phyloP scores from a whole-genome alignment of 257 asterid genomes.

The Solanum commersonii region DNA sequence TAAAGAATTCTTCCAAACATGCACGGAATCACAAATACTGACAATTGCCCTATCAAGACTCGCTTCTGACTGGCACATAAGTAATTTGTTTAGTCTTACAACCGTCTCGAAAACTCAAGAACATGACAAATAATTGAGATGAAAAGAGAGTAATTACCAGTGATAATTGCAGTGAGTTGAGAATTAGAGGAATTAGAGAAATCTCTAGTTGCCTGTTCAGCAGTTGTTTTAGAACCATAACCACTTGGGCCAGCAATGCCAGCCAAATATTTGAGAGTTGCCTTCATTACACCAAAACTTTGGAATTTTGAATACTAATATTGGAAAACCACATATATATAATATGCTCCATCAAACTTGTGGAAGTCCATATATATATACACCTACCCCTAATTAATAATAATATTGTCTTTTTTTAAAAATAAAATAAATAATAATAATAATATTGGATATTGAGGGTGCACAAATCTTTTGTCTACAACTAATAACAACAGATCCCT shows the following conservation, averaged over 20 bases:
- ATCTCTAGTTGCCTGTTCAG: constrained; percentile 44
- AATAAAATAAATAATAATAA: neutral
- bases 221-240: constrained; percentile 70
- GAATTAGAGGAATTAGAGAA: constrained; percentile 4
- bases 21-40: neutral
- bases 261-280: constrained; percentile 61
- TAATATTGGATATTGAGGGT: neutral
- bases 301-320: constrained; percentile 32
- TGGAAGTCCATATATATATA: constrained; percentile 40
- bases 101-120: neutral
- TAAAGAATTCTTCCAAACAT: neutral
- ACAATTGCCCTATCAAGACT: neutral
- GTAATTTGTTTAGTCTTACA: neutral
- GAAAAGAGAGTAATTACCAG: constrained; percentile 29
- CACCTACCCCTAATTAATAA: neutral
- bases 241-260: constrained; percentile 85
- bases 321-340: constrained; percentile 41
- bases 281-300: constrained; percentile 42
- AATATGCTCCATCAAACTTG: constrained; percentile 28
- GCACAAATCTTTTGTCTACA: neutral
- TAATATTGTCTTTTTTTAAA: neutral
- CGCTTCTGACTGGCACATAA: neutral
- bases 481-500: neutral
- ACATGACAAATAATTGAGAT: neutral
- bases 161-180: constrained; percentile 76